phyloP scores from a whole-genome alignment of 176 grass and related monocot genomes.

The Chrysopogon serrulatus region DNA sequence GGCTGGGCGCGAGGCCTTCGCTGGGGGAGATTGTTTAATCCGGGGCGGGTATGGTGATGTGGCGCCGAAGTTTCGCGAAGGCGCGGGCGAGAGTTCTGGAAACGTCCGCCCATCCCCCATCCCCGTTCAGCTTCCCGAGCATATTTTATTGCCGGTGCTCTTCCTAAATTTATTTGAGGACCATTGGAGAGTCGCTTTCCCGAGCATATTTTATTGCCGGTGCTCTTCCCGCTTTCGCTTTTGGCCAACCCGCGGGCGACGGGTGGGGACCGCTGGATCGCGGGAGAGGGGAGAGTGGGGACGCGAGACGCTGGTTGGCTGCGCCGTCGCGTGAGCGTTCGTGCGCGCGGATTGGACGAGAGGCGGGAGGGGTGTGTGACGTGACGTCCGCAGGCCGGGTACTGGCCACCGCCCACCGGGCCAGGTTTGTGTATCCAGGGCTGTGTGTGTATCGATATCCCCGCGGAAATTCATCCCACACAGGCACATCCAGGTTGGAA shows the following conservation, averaged over 20 bases:
- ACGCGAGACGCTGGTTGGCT: neutral
- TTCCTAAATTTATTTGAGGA: too few relatives aligned
- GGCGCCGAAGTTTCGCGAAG: slow-evolving; percentile 39
- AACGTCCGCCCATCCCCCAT: neutral
- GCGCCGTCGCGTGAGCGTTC: neutral
- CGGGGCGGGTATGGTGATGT: slow-evolving; percentile 5
- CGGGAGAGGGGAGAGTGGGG: neutral
- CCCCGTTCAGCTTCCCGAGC: neutral
- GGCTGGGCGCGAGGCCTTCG: neutral
- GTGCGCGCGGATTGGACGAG: neutral
- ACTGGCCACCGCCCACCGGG: too few relatives aligned
- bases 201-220: slow-evolving; percentile 15
- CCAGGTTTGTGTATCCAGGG: too few relatives aligned
- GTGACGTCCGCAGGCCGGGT: neutral
- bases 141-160: neutral
- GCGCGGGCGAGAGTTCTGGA: slow-evolving; percentile 36
- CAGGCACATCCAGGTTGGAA: too few relatives aligned
- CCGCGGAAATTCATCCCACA: too few relatives aligned
- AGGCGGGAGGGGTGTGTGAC: neutral
- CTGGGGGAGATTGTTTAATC: neutral
- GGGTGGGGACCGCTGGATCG: neutral
- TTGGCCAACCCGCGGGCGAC: neutral
- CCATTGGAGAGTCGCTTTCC: too few relatives aligned
- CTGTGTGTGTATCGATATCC: too few relatives aligned
- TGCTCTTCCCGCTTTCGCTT: neutral